Evolutionary conservation across 2,329 filamentous ascomycete genomes (phyloP), one percentile per base, ranked within the genome.

Genomic region (Aspergillus melleus): DNA sequence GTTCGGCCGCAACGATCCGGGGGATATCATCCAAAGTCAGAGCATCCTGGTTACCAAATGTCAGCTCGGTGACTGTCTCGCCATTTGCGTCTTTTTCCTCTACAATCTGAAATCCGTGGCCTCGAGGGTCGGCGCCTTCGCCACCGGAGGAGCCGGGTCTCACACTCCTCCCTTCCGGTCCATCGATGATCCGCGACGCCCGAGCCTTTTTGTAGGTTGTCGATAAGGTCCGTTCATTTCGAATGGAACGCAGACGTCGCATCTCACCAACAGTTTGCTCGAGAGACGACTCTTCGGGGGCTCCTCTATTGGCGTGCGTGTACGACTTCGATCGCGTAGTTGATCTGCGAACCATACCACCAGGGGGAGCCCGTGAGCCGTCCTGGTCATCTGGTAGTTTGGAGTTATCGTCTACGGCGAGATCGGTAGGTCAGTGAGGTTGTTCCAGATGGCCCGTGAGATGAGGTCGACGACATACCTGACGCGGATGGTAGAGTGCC

Each of bases 201-300:
- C 95, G 86, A 52, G 94, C 91, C 70, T 93, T 95, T 73, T 91
- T 90, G 74, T 94, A 92, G 54, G 92, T 97, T 22, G 92, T 96
- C 39, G 94, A 98, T 49, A 99, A 80, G 70, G 96, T 92, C 72
- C 96, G 94, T 71, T 99, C 94, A 72, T 98, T 89, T 30, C 95
- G 88, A 22, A 94, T 98, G 62, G 95, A 98, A 65, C 94, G 88
- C 60, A 99, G 79, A 63, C 95, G 86, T 69, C 92, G 89, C 72
- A 99, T 95, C 77, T 99, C 95, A 66, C 95, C 96, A 67, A 99
- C 88, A 51, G 94, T 96, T 78, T 93, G 96, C 79, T 98, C 94
- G 73, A 98, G 95, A 54, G 90, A 91, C 69, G 88, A 85, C 65
- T 87, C 84, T 61, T 84, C 83, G 61, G 86, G 84, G 32, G 80